Percentiles rank a stretch among this genome's conserved stretches.
These are phyloP conservation scores for Venturia pyrina DNA, from an alignment of 2,329 filamentous ascomycete species.

Conservation along the genomic window DNA sequence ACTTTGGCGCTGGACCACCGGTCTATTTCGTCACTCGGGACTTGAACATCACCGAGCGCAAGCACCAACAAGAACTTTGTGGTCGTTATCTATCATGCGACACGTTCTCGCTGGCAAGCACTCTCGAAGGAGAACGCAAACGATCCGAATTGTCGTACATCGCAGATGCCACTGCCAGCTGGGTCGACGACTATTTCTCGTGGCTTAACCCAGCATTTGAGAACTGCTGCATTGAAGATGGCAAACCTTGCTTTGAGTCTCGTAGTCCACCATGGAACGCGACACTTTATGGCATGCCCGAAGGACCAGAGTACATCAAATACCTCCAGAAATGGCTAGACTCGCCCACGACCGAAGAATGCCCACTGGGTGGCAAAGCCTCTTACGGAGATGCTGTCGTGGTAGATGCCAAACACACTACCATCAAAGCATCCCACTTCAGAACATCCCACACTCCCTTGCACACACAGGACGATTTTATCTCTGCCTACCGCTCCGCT, in stretches of 20 bases:
- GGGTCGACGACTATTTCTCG: slow-evolving; percentile 92
- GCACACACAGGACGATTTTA: slow-evolving; percentile 84
- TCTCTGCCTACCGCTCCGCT: slow-evolving; percentile 78
- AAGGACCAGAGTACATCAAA: slow-evolving; percentile 79
- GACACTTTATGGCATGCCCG: slow-evolving; percentile 81
- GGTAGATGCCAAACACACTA: slow-evolving; percentile 56
- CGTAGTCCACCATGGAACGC: slow-evolving; percentile 80
- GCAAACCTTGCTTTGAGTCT: slow-evolving; percentile 61
- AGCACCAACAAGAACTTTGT: slow-evolving; percentile 77
- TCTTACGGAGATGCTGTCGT: slow-evolving; percentile 79
- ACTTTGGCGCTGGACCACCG: slow-evolving; percentile 82
- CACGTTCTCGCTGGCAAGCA: slow-evolving; percentile 71
- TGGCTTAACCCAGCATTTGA: slow-evolving; percentile 89
- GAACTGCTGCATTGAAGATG: slow-evolving; percentile 56
- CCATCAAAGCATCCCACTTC: slow-evolving; percentile 79
- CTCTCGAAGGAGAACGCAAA: slow-evolving; percentile 90
- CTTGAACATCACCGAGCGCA: slow-evolving; percentile 65
- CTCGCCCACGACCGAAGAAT: slow-evolving; percentile 70
- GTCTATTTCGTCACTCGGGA: slow-evolving; percentile 90
- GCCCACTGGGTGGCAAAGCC: slow-evolving; percentile 79
- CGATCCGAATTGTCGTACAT: slow-evolving; percentile 81
- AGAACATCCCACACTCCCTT: slow-evolving; percentile 81
- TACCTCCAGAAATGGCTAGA: slow-evolving; percentile 78
- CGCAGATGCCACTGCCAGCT: slow-evolving; percentile 78
- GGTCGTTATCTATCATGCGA: slow-evolving; percentile 86